Evolutionary conservation across 164 flowering plant species (phyloP).

Genomic region (Magnolia changhungtana): DNA sequence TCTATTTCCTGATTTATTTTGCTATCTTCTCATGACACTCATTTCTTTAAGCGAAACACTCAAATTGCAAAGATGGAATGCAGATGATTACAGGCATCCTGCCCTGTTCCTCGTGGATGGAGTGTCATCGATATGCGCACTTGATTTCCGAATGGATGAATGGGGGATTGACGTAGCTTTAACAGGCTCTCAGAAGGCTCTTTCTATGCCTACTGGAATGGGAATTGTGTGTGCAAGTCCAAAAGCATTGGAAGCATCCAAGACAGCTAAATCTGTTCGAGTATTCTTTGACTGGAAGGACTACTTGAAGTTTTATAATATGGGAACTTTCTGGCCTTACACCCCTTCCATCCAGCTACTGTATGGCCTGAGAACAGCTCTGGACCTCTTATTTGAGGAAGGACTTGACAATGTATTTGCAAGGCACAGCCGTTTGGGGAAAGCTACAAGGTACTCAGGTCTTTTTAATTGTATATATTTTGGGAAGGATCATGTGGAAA

Average conservation of each 20-base stretch:
- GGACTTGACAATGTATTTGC: conserved; percentile 92
- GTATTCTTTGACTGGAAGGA: conserved; percentile 98
- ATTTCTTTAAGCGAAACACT: not conserved
- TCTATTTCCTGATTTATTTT: too few species aligned
- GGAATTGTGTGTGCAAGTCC: conserved; percentile 97
- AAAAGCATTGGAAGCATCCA: conserved; percentile 84
- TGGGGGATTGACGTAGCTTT: conserved; percentile 98
- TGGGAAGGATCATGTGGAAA: not conserved
- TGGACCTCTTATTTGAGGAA: conserved; percentile 91
- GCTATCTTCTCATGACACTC: too few species aligned
- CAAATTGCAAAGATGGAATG: not conserved
- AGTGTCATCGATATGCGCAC: conserved; percentile 94
- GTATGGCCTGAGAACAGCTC: conserved; percentile 88
- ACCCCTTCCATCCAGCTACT: conserved; percentile 94
- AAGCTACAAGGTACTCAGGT: conserved; percentile 65
- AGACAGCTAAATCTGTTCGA: conserved; percentile 79
- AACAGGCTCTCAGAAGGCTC: conserved; percentile 97
- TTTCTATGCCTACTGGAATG: conserved; percentile 95
- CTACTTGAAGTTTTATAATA: conserved; percentile 84
- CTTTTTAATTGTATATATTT: not conserved
- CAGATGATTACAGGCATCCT: conserved; percentile 89
- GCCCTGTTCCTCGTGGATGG: conserved; percentile 93
- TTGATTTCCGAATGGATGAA: conserved; percentile 97
- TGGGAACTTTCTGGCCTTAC: conserved; percentile 97
- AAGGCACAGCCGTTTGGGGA: conserved; percentile 79